phyloP scores from a whole-genome alignment of 2,329 filamentous ascomycete species.

The Aspergillus sojae region DNA sequence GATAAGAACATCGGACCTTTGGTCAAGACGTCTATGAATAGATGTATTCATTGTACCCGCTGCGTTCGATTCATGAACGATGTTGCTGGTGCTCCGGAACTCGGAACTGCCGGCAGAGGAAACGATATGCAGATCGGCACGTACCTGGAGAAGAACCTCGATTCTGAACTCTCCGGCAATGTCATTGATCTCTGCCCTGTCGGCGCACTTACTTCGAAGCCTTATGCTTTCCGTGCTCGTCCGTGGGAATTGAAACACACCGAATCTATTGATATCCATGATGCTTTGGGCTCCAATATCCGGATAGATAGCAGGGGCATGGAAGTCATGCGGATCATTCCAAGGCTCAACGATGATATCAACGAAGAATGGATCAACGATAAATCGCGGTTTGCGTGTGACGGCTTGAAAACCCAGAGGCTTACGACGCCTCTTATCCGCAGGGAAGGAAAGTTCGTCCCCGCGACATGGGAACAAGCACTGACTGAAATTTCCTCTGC shows the following conservation, averaged over 20 bases:
- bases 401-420: constrained; percentile 94
- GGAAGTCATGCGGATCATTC: constrained; percentile 93
- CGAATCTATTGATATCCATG: constrained; percentile 92
- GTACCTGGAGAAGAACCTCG: constrained; percentile 90
- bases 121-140: constrained; percentile 98
- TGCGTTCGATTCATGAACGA: constrained; percentile 98
- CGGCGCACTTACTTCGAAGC: constrained; percentile 93
- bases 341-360: constrained; percentile 92
- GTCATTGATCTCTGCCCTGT: constrained; percentile 98
- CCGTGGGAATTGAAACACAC: constrained; percentile 97
- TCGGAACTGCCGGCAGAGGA: constrained; percentile 91
- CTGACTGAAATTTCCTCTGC: constrained; percentile 82
- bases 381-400: constrained; percentile 94
- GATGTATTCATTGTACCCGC: constrained; percentile 98
- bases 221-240: constrained; percentile 93
- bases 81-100: constrained; percentile 89
- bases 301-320: constrained; percentile 89
- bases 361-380: constrained; percentile 99
- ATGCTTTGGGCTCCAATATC: constrained; percentile 92
- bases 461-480: constrained; percentile 93
- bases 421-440: constrained; percentile 90
- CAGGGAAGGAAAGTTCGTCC: constrained; percentile 85
- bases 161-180: constrained; percentile 94
- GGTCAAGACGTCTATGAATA: constrained; percentile 99
- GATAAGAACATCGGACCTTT: constrained; percentile 99